A percentile compares a stretch with the other conserved stretches of the same genome.
Conservation (phyloP, 192 early-diverging fungal genomes). For the Cladochytrium replicatum region DNA sequence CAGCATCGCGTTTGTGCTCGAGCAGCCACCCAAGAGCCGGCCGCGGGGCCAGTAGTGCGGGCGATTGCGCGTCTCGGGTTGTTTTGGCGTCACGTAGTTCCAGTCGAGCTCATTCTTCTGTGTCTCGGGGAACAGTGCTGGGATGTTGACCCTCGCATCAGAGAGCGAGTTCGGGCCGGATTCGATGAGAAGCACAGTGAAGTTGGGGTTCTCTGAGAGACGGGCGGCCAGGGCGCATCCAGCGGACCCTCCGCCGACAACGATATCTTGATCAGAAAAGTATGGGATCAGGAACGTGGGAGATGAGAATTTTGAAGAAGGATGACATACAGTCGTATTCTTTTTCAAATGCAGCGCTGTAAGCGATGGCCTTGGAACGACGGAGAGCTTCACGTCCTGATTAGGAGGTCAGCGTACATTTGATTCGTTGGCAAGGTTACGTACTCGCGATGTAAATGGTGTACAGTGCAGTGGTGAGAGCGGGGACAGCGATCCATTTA, state of each 20-base stretch:
- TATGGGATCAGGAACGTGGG: too few species aligned
- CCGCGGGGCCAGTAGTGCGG: constrained; percentile 9
- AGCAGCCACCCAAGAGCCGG: constrained; percentile 5
- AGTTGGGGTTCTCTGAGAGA: constrained; percentile 26
- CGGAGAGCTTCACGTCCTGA: too few species aligned
- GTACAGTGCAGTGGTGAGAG: too few species aligned
- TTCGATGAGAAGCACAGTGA: constrained; percentile 30
- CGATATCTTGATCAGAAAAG: too few species aligned
- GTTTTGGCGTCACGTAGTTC: constrained; percentile 2
- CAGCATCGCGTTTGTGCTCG: constrained; percentile 3
- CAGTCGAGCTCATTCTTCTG: constrained; percentile 9
- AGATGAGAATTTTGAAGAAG: too few species aligned
- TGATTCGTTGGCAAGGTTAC: too few species aligned
- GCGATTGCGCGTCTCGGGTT: neutral
- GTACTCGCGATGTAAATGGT: too few species aligned
- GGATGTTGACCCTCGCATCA: constrained; percentile 16
- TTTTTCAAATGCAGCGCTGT: too few species aligned
- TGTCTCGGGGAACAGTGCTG: neutral
- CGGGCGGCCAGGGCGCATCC: constrained; percentile 27
- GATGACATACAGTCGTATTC: too few species aligned
- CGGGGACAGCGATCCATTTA: too few species aligned
- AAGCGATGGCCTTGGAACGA: too few species aligned
- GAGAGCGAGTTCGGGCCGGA: constrained; percentile 19
- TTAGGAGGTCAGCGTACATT: too few species aligned
- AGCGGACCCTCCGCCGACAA: constrained; percentile 27